Conservation (phyloP, 768 basidiomycete species). For the Lentinus brumalis region DNA sequence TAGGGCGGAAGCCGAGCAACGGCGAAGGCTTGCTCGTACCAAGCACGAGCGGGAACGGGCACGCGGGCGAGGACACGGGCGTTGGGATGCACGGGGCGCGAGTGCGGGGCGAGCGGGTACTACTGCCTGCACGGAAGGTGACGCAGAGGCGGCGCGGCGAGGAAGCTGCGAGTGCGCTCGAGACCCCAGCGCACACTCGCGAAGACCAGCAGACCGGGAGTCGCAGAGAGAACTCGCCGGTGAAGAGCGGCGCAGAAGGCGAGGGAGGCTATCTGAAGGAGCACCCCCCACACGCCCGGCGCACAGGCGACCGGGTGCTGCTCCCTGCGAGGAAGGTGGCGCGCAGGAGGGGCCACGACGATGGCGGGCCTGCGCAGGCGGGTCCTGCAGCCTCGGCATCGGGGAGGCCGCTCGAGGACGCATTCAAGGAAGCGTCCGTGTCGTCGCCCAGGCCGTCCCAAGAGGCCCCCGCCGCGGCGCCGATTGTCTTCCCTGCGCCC, state of each 20-base stretch:
- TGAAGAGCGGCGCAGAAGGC: too few relatives aligned
- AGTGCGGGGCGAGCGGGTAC: conserved; percentile 13
- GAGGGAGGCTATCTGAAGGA: too few relatives aligned
- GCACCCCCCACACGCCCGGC: too few relatives aligned
- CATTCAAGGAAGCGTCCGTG: not conserved
- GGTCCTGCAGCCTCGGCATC: too few relatives aligned
- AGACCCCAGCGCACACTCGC: too few relatives aligned
- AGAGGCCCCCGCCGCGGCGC: too few relatives aligned
- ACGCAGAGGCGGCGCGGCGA: not conserved
- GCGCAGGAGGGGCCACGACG: not conserved
- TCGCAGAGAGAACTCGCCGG: too few relatives aligned
- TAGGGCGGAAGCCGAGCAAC: conserved; percentile 9
- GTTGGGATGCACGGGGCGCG: conserved; percentile 6
- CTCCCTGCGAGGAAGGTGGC: conserved; percentile 8
- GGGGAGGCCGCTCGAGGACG: not conserved
- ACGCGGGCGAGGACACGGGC: not conserved
- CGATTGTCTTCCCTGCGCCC: too few relatives aligned
- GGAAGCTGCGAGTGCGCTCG: too few relatives aligned
- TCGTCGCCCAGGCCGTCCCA: too few relatives aligned
- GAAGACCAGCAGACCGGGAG: too few relatives aligned
- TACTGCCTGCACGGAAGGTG: conserved; percentile 18
- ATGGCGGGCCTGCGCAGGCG: not conserved
- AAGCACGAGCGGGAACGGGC: not conserved
- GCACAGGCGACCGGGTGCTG: conserved; percentile 9
- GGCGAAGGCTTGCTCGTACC: conserved; percentile 2